Percentiles rank a stretch among this genome's conserved stretches.
These are phyloP conservation scores for Maudiozyma pseudohumilis DNA, from an alignment of 805 yeast genomes.

Conservation along the genomic window DNA sequence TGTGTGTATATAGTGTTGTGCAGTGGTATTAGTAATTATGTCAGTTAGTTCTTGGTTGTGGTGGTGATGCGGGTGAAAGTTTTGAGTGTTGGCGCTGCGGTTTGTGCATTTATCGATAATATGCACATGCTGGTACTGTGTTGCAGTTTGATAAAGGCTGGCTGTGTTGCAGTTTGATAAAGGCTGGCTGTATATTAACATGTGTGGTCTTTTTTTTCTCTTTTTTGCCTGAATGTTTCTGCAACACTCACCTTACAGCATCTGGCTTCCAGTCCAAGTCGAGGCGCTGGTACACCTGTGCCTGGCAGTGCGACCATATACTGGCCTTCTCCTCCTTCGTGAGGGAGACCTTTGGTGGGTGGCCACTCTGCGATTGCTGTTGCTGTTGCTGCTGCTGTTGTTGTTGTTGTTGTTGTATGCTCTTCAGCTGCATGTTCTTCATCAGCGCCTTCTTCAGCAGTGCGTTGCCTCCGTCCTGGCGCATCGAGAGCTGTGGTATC, in stretches of 20 bases:
- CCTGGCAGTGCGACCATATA: conserved; percentile 58
- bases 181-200: too few relatives aligned
- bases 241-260: conserved; percentile 13
- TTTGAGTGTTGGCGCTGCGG: too few relatives aligned
- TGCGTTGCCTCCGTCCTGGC: conserved; percentile 3
- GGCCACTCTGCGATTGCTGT: neutral
- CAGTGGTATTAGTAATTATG: too few relatives aligned
- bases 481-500: conserved; percentile 12
- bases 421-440: conserved; percentile 17
- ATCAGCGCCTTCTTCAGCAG: conserved; percentile 29
- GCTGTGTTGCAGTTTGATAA: too few relatives aligned
- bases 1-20: too few relatives aligned
- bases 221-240: too few relatives aligned
- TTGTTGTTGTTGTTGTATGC: conserved; percentile 3
- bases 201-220: too few relatives aligned
- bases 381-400: neutral
- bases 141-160: too few relatives aligned
- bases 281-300: conserved; percentile 44
- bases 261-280: conserved; percentile 55
- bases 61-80: too few relatives aligned
- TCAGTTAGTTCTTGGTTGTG: too few relatives aligned
- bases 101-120: too few relatives aligned
- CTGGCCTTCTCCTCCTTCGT: conserved; percentile 47
- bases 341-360: conserved; percentile 22
- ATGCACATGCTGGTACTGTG: too few relatives aligned